phyloP scores from a whole-genome alignment of 164 flowering plant species.

The Dillenia turbinata region DNA sequence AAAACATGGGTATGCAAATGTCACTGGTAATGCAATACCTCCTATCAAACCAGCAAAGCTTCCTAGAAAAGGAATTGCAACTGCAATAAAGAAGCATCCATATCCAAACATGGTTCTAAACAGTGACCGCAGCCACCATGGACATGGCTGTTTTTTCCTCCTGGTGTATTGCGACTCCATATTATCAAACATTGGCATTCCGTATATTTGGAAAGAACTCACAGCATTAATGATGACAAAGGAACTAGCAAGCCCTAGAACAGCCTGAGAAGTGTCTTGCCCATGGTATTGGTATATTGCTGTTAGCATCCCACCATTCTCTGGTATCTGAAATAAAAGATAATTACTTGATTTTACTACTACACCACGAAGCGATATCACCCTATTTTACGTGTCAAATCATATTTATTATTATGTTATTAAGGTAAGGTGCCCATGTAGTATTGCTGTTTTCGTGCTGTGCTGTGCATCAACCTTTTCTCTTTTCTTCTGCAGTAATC shows the following conservation, averaged over 20 bases:
- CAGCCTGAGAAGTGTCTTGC: slow-evolving; percentile 31
- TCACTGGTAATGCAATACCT: slow-evolving; percentile 49
- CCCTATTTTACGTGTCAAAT: no score
- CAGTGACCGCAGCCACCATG: slow-evolving; percentile 39
- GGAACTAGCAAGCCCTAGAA: slow-evolving; percentile 30
- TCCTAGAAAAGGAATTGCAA: slow-evolving; percentile 46
- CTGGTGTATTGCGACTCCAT: slow-evolving; percentile 43
- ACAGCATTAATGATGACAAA: slow-evolving; percentile 42
- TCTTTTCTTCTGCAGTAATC: no score
- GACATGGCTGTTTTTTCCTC: slow-evolving; percentile 43
- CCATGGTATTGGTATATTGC: slow-evolving; percentile 36
- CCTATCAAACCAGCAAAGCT: slow-evolving; percentile 54
- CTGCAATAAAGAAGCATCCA: slow-evolving; percentile 38
- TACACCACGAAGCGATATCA: no score
- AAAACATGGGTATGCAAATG: slow-evolving; percentile 51
- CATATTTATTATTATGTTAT: no score
- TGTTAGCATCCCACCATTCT: slow-evolving; percentile 30
- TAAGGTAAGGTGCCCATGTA: no score
- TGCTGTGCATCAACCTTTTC: no score
- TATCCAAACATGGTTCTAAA: slow-evolving; percentile 44
- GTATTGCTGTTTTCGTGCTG: no score
- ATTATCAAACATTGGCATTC: slow-evolving; percentile 62
- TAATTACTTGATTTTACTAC: not conserved
- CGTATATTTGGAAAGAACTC: slow-evolving; percentile 56
- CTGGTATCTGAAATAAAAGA: slow-evolving; percentile 28